These are phyloP conservation scores for Fusarium multiceps DNA, from an alignment of 2,329 filamentous ascomycete species.

Conservation along the genomic window DNA sequence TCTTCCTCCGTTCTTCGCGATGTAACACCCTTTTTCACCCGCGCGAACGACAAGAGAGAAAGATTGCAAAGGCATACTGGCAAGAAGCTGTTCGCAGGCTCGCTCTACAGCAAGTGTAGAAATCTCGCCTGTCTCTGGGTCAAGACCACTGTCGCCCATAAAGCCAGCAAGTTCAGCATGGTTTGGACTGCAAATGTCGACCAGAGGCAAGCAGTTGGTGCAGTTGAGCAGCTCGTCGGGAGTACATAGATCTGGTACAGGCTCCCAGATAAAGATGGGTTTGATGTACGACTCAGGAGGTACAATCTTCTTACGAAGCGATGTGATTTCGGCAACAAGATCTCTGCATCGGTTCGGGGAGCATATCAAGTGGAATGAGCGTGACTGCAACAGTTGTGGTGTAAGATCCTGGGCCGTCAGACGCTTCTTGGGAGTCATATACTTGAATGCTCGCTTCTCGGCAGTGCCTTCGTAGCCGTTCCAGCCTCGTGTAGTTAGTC, in stretches of 20 bases:
- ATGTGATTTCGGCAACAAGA: slow-evolving; percentile 77
- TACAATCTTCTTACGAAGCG: slow-evolving; percentile 60
- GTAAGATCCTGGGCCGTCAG: slow-evolving; percentile 79
- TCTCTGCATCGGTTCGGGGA: slow-evolving; percentile 80
- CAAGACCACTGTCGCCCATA: slow-evolving; percentile 73
- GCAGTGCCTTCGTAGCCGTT: slow-evolving; percentile 84
- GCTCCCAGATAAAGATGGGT: slow-evolving; percentile 93
- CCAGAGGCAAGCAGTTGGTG: slow-evolving; percentile 69
- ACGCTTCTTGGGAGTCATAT: slow-evolving; percentile 86
- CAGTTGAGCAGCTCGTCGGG: slow-evolving; percentile 74
- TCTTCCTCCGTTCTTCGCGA: slow-evolving; percentile 68
- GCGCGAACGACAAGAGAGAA: slow-evolving; percentile 76
- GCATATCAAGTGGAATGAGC: slow-evolving; percentile 89
- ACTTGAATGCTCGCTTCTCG: slow-evolving; percentile 81
- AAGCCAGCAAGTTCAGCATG: slow-evolving; percentile 88
- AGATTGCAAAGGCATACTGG: slow-evolving; percentile 71
- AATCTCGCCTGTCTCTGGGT: slow-evolving; percentile 65
- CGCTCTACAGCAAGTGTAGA: slow-evolving; percentile 65
- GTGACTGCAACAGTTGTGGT: slow-evolving; percentile 73
- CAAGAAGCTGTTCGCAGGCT: slow-evolving; percentile 71
- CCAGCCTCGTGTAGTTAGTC: slow-evolving; percentile 89
- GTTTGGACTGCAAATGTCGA: slow-evolving; percentile 81
- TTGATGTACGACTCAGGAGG: slow-evolving; percentile 56
- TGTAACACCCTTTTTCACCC: slow-evolving; percentile 77
- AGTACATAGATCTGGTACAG: slow-evolving; percentile 87